Base-by-base conservation (phyloP, 768 basidiomycete species). In the Lentinus tigrinus region DNA sequence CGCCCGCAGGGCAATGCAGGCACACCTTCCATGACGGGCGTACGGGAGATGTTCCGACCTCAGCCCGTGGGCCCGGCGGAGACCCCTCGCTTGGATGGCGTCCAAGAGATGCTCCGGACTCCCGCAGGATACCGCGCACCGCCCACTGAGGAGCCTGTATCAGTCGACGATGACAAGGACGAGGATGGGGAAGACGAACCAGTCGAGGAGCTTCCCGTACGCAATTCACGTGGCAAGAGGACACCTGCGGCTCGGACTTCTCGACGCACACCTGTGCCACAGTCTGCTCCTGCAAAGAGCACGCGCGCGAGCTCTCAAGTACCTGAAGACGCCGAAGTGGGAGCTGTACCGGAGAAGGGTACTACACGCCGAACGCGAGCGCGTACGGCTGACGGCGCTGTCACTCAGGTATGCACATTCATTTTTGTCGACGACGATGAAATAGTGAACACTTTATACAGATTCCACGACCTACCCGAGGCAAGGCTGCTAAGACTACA, bases 71-170 rank as follows among this genome's bases (percentile, higher is more conserved):
- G 14, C 1, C 54, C 38, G 5, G 10, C 38, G 13, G 60, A 68
- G 46, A 77, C 76, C 9, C 75, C 78, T 52, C 60, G 59, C 47
- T 63, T 75, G 64, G 68, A 70, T 28, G 76, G 75, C 13, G 58
- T 75, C 34, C 62, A 67, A 28, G 69, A 72, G 59, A 70, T 73
- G 69, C 60, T 75, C 42, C 49, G 52, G 6, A 74, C 73, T 19
- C 68, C 71, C 9, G 65, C 56, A 17, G 71, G 55, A 28, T 68
- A 70, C 54, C 63, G 60, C 14, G 44, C 48, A 3, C 61, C 60
- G 17, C 57, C 51, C 50, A 56, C 47, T 6, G 27, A 61, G n/a
- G 42, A 59, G 38, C 17, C 17, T n/a, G 48, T 10, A n/a, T 43
- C 52, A 37, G 48, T 49, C 36, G 46, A 49, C 5, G 43, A 40